Conservation (phyloP, 2,329 filamentous ascomycete genomes). For the Talaromyces sp. region DNA sequence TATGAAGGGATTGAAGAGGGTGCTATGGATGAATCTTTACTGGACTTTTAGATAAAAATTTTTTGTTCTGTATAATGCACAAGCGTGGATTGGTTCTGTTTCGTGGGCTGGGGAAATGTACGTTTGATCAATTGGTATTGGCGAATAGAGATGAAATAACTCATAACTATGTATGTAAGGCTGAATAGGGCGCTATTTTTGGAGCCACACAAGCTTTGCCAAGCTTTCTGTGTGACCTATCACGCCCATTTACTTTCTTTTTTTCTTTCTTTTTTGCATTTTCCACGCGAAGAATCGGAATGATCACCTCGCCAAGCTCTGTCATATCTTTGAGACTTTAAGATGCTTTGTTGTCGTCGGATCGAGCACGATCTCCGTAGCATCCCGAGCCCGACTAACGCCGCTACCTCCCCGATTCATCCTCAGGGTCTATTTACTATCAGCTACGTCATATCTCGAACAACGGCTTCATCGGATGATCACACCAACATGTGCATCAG, state of each 20-base stretch:
- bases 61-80: background rate
- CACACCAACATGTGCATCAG: no score
- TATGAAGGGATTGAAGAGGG: conserved; percentile 30
- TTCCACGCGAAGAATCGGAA: background rate
- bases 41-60: conserved; percentile 7
- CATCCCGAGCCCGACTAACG: background rate
- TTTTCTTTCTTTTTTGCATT: background rate
- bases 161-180: no score
- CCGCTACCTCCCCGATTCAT: background rate
- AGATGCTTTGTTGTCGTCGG: background rate
- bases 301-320: background rate
- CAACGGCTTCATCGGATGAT: no score
- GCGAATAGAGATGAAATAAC: background rate
- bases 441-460: background rate
- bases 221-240: background rate
- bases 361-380: background rate
- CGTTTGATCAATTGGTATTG: background rate
- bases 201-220: conserved; percentile 11
- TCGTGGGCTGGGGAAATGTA: background rate
- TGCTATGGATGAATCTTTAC: conserved; percentile 14
- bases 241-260: background rate
- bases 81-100: background rate
- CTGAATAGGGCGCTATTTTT: background rate
- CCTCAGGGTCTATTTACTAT: no score
- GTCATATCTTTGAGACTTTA: no score